Conservation (phyloP, 179 eudicot genomes). For the Silene noctiflora region DNA sequence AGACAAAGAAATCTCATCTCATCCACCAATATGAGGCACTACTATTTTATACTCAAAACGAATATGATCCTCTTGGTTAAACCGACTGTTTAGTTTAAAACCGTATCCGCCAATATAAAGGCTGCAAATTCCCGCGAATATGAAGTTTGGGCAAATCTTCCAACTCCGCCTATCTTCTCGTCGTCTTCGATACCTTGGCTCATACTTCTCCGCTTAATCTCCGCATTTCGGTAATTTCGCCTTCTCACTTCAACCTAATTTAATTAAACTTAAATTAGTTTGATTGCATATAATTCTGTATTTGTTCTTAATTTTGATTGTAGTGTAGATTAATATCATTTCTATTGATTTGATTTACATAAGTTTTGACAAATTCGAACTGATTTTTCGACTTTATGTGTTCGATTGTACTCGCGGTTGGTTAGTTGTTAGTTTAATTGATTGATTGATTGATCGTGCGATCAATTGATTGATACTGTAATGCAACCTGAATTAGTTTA, state of each 20-base stretch:
- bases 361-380: slow-evolving; percentile 41
- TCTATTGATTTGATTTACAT: too few species aligned
- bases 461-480: too few species aligned
- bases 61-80: too few species aligned
- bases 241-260: neutral
- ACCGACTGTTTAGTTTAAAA: too few species aligned
- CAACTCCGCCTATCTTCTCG: neutral
- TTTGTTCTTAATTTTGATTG: neutral
- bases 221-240: slow-evolving; percentile 51
- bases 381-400: neutral
- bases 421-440: neutral
- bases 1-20: too few species aligned
- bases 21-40: too few species aligned
- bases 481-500: too few species aligned
- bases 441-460: slow-evolving; percentile 1
- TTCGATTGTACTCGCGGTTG: neutral
- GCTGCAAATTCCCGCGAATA: too few species aligned
- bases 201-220: slow-evolving; percentile 64
- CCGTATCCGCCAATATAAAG: too few species aligned
- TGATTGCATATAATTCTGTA: neutral
- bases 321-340: slow-evolving; percentile 74
- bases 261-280: neutral
- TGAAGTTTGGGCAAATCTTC: too few species aligned
- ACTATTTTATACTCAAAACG: too few species aligned
- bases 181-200: slow-evolving; percentile 42